A percentile compares a stretch with the other conserved stretches of the same genome.
Evolutionary conservation across 345 rosid genomes (phyloP).

Genomic region (Salix viminalis): DNA sequence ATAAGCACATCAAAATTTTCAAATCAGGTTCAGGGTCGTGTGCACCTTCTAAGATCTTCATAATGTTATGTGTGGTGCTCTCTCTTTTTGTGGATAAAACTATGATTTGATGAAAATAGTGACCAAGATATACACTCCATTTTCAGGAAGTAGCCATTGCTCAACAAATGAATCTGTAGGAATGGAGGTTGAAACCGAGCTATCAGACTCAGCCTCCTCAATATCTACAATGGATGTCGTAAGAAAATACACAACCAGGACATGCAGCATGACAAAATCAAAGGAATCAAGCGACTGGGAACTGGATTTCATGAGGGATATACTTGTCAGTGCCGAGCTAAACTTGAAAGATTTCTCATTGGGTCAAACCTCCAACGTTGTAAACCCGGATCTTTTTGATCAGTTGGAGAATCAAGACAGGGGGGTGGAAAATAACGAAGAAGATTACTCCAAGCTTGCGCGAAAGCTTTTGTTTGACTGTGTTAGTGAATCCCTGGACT

Average conservation of each 20-base stretch:
- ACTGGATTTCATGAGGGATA: constrained; percentile 43
- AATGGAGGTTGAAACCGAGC: constrained; percentile 25
- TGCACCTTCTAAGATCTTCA: neutral
- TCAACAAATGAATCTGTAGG: constrained; percentile 16
- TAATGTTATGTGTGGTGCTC: neutral
- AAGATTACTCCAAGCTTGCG: constrained; percentile 38
- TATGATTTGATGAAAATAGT: constrained; percentile 1
- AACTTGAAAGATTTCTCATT: constrained; percentile 39
- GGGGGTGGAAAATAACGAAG: constrained; percentile 23
- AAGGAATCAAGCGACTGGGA: constrained; percentile 48
- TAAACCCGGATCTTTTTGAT: constrained; percentile 40
- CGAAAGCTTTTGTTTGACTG: constrained; percentile 56
- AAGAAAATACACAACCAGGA: constrained; percentile 7
- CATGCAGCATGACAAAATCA: constrained; percentile 22
- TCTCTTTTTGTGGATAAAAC: neutral
- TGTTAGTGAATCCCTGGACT: constrained; percentile 44
- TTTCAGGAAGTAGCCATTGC: constrained; percentile 28
- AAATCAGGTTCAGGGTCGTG: neutral
- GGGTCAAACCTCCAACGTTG: constrained; percentile 35
- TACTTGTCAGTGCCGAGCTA: constrained; percentile 41
- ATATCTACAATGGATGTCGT: constrained; percentile 25
- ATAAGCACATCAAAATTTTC: neutral
- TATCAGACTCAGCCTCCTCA: constrained; percentile 41
- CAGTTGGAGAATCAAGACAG: constrained; percentile 41
- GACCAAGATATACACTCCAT: neutral